Conservation (phyloP, 148 eudicot species). For the Rhododendron kiyosumense region DNA sequence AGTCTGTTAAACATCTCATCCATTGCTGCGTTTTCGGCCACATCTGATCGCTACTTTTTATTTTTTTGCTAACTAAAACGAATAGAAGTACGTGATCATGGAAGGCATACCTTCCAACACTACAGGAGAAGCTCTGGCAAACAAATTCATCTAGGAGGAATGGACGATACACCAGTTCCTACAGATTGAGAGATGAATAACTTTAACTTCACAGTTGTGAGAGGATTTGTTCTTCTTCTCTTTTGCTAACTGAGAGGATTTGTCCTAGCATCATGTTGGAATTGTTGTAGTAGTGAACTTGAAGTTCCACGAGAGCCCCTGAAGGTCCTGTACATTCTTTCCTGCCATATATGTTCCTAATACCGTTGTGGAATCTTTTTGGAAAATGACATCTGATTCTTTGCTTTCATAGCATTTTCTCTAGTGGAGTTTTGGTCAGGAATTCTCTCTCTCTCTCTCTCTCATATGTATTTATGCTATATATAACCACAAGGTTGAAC, state of each 20-base stretch:
- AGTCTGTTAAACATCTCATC: too few species aligned
- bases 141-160: background rate
- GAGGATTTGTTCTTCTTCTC: too few species aligned
- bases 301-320: background rate
- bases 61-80: background rate
- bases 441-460: background rate
- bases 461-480: background rate
- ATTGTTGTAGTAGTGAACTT: background rate
- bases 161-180: background rate
- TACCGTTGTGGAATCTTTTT: background rate
- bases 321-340: background rate
- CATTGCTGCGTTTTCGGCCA: background rate
- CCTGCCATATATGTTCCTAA: background rate
- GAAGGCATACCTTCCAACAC: background rate
- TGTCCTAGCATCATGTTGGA: background rate
- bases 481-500: background rate
- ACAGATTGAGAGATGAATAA: background rate
- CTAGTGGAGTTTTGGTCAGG: background rate
- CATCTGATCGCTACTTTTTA: background rate
- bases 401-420: background rate
- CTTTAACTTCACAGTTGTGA: background rate
- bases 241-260: background rate
- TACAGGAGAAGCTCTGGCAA: background rate
- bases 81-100: background rate
- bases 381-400: background rate